Evolutionary conservation across 2,329 filamentous ascomycete species (phyloP).

Genomic region (Paraconiothyrium sp.): DNA sequence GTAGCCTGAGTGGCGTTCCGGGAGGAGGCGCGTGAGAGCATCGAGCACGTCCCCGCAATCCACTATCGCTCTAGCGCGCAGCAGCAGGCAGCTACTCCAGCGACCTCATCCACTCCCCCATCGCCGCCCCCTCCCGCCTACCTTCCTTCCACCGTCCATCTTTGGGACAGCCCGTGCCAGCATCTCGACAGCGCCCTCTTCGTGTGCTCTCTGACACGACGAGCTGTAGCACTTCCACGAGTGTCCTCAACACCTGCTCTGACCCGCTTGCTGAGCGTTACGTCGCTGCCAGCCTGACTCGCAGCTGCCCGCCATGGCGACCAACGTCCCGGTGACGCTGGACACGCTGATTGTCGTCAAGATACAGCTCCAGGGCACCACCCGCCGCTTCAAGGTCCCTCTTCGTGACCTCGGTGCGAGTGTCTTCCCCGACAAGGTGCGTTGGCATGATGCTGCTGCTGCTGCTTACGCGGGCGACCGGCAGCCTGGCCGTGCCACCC

Average conservation of each 20-base stretch:
- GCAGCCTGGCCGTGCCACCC: conserved; percentile 29
- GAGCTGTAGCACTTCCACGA: neutral
- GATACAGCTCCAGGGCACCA: conserved; percentile 77
- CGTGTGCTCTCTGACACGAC: neutral
- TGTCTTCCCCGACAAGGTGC: conserved; percentile 84
- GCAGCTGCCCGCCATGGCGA: conserved; percentile 47
- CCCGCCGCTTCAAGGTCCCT: conserved; percentile 87
- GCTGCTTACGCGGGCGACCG: conserved; percentile 22
- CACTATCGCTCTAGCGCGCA: conserved; percentile 1
- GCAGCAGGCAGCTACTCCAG: neutral
- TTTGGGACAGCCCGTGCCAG: neutral
- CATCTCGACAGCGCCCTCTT: neutral
- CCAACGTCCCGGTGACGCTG: conserved; percentile 62
- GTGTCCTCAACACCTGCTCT: neutral
- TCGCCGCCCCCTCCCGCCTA: conserved; percentile 6
- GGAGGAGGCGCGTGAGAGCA: conserved; percentile 5
- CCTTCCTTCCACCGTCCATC: conserved; percentile 2
- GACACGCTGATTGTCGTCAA: conserved; percentile 88
- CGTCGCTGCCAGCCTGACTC: conserved; percentile 37
- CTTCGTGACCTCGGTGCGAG: conserved; percentile 81
- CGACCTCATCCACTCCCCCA: conserved; percentile 12
- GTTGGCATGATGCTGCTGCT: conserved; percentile 47
- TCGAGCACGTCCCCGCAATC: conserved; percentile 6
- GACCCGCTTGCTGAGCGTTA: conserved; percentile 15
- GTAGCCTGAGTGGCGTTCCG: neutral